Evolutionary conservation across 331 rosid species (phyloP).

Genomic region (Malus hybrid): DNA sequence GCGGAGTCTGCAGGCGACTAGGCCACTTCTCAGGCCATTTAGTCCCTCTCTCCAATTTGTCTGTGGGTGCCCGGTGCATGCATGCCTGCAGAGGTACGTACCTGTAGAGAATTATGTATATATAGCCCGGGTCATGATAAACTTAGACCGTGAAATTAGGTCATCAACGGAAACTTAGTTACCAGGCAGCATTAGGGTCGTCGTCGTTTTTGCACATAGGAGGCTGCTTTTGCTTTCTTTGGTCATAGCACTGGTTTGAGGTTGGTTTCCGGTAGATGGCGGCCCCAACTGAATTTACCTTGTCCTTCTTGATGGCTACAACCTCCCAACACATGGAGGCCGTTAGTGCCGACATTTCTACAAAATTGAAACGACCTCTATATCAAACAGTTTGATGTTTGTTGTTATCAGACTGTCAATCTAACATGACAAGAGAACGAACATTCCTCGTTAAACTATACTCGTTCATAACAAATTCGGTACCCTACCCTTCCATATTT

Average conservation of each 20-base stretch:
- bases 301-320: constrained; percentile 64
- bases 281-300: constrained; percentile 49
- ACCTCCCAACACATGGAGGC: constrained; percentile 88
- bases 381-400: background rate
- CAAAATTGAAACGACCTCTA: background rate
- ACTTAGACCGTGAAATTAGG: background rate
- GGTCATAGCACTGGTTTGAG: constrained; percentile 63
- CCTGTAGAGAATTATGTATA: constrained; percentile 27
- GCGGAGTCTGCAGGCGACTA: constrained; percentile 47
- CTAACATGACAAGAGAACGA: background rate
- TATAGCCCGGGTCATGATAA: background rate
- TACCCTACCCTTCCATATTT: constrained; percentile 66
- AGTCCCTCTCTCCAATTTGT: constrained; percentile 47
- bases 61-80: constrained; percentile 63
- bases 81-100: constrained; percentile 80
- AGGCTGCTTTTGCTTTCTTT: constrained; percentile 57
- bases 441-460: background rate
- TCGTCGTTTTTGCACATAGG: constrained; percentile 74
- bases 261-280: constrained; percentile 79
- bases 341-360: constrained; percentile 69
- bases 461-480: background rate
- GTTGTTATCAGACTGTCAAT: background rate
- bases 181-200: constrained; percentile 98
- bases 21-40: constrained; percentile 84
- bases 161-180: no score